Base-by-base conservation (phyloP, 768 basidiomycete species). In the Leucogyrophana mollusca region DNA sequence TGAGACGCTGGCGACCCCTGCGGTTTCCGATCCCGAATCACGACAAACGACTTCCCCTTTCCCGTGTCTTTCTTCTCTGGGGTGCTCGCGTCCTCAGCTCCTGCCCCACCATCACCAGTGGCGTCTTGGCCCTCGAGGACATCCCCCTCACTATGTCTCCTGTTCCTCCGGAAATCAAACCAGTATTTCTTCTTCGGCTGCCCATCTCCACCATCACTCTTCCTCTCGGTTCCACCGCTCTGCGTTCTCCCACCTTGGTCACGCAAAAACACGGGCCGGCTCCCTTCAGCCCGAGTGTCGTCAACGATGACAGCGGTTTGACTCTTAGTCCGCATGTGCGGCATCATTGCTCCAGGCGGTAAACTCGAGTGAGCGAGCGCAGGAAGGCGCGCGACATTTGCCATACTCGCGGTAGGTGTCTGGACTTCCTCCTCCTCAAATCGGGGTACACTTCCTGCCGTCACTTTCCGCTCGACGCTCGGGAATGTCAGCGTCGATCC, bases 221-320 rank as follows among this genome's bases (percentile, higher is more conserved):
- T 45, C 47, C 38, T 10, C 46, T 22, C 42, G 25, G 33, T 16
- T 25, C 45, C 33, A 48, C 34, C 25, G 40, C 38, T 40, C 27
- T 41, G 44, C 43, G 18, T 39, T 38, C 45, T 52, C 27, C 27
- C 27, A 7, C 27, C 27, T 13, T 30, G 49, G 41, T 37, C 47
- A 51, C 25, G 51, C 50, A 40, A 54, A 56, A 40, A 46, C 47
- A 21, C 24, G 42, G 47, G n/a, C n/a, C n/a, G n/a, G n/a, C n/a
- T n/a, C n/a, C n/a, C 45, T 52, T 51, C 57, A 43, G 60, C 55
- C 51, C 64, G 62, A 39, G 66, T 66, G 4, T 73, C 76, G 52
- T 85, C 73, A 47, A 92, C 88, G n/a, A 93, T 81, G 48, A 93
- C 80, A 2, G 90, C 90, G 3, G 84, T 85, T 61, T 93, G 90